Evolutionary conservation across 768 basidiomycete species (phyloP), one percentile per base, ranked within the genome.

Genomic region (Russula abietina): DNA sequence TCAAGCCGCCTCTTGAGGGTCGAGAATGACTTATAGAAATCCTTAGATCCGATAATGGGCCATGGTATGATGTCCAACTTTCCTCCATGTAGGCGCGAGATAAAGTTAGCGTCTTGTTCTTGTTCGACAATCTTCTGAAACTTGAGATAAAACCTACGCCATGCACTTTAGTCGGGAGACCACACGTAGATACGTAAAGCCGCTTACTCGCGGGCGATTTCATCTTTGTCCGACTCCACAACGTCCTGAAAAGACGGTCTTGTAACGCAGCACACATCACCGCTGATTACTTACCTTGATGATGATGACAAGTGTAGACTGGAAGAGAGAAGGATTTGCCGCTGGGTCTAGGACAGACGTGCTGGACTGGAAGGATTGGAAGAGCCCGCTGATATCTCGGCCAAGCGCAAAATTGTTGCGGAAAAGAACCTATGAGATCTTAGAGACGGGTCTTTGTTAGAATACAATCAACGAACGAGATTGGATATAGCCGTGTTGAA

Each of bases 401-500:
- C 81, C 81, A 1, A 85, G 70, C 0, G 85, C 83, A 58, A 86
- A 86, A 58, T 86, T 85, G 61, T 86, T 85, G 5, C 85, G 79
- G 73, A 85, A 85, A 2, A 85, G 72, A 2, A 86, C 82, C 84
- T 85, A 62, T 19, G 33, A 11, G n/a, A 43, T n/a, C 9, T 56
- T 30, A 57, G 53, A 38, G 22, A 9, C 41, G 14, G 12, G 24
- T 2, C 52, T 16, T 17, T n/a, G 16, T 26, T 10, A n/a, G 24
- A 48, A 17, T 17, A 55, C 14, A 16, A 30, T 19, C 4, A 17
- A 49, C 61, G 10, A n/a, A 84, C 84, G 60, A 86, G 69, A 66
- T 86, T 86, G 1, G 85, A 87, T 7, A 86, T 77, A 0, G 85
- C 85, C 0, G 83, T 80, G 66, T 85, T 86, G 71, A 86, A 86